Evolutionary conservation across 2,329 filamentous ascomycete genomes (phyloP).

Genomic region (Exophiala sideris): DNA sequence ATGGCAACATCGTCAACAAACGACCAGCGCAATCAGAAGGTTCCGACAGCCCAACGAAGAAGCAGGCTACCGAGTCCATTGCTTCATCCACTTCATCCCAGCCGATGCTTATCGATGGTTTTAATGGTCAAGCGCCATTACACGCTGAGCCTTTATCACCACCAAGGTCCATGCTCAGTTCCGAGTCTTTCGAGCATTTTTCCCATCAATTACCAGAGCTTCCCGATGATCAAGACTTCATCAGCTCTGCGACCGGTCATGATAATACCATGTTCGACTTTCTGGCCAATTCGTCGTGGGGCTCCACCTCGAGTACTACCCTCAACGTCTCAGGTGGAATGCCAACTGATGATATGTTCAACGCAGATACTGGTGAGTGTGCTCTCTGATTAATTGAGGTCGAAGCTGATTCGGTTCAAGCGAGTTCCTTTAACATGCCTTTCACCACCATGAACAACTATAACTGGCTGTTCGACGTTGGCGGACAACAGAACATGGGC

Average conservation of each 20-base stretch:
- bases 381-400: not conserved
- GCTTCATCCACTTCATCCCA: not conserved
- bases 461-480: conserved; percentile 59
- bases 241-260: conserved; percentile 3
- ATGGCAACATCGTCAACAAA: conserved; percentile 47
- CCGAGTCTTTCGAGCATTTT: conserved; percentile 9
- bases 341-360: conserved; percentile 54
- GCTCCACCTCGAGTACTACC: conserved; percentile 1
- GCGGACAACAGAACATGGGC: not conserved
- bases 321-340: conserved; percentile 4
- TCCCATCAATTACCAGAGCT: conserved; percentile 7
- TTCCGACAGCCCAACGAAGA: not conserved
- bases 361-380: conserved; percentile 52
- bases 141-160: conserved; percentile 14
- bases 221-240: conserved; percentile 5
- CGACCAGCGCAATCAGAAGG: conserved; percentile 23
- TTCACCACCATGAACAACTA: conserved; percentile 63
- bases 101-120: not conserved
- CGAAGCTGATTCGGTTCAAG: conserved; percentile 28
- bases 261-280: conserved; percentile 19
- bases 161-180: conserved; percentile 9
- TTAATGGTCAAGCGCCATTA: not conserved
- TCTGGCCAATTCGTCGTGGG: conserved; percentile 22
- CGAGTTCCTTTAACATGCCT: conserved; percentile 63
- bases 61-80: not conserved